Evolutionary conservation across 495 filamentous ascomycete species (phyloP), one percentile per base, ranked within the genome.

Genomic region (Xylaria castorea): DNA sequence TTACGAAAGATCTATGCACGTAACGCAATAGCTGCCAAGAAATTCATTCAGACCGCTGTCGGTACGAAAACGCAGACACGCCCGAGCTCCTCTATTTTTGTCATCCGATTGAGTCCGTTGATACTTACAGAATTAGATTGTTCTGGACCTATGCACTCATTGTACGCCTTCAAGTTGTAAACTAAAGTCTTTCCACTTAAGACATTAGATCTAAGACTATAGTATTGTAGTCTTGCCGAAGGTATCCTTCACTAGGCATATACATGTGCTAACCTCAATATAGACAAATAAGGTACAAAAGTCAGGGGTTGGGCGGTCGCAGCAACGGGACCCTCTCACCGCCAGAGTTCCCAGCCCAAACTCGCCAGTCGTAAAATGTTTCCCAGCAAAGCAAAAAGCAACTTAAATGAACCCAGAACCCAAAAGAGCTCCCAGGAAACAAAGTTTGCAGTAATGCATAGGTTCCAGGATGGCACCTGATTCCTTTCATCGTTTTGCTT

Each of bases 401-500:
- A 44, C 22, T 42, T 44, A 8, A 42, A 27, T 16, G 34, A 50
- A 32, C 42, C 1, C 27, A 46, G 27, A 7, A 18, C 5, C 40
- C 22, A 38, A 50, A 34, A 50, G 7, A 32, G 22, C 42, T 11
- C 27, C 16, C 42, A 44, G 32, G 48, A 38, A 67, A 18, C 22
- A 11, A 67, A 51, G 32, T 1, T 25, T 25, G 18, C 30, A 53
- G 5, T 40, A 9, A 16, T 55, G 30, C 48, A 40, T 20, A 25
- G 5, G 57, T 57, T 7, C 38, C 36, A 61, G 5, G 0, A 70
- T 70, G 67, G 67, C 55, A 40, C 38, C 36, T 11, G 40, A 61
- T 46, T 36, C 67, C 1, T 70, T 70, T 48, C 55, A 46, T 20
- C 50, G 27, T 12, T 70, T 70, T n/a, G 3, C 55, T 22, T 22